Conservation (phyloP, 805 yeast genomes). For the Cyberlindnera japonica region DNA sequence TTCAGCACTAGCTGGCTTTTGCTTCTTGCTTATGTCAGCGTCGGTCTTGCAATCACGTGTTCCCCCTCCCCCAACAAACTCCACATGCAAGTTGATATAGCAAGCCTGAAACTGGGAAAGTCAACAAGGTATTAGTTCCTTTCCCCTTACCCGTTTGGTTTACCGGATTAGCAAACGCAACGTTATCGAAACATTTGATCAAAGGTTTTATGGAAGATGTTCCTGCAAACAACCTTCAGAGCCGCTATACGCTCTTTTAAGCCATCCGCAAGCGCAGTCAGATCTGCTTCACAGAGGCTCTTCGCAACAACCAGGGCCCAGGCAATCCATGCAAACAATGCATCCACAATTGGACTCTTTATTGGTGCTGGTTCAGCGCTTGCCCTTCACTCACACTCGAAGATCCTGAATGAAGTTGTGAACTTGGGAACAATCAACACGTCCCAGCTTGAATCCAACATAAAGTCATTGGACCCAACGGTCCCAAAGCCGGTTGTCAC, state of each 20-base stretch:
- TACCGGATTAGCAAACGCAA: neutral
- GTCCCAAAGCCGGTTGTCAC: slow-evolving; percentile 7
- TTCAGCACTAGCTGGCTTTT: neutral
- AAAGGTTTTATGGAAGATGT: slow-evolving; percentile 18
- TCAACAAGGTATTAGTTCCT: neutral
- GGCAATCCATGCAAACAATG: neutral
- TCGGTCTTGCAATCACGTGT: neutral
- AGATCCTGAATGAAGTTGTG: slow-evolving; percentile 26
- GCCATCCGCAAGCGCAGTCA: slow-evolving; percentile 7
- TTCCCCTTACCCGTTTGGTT: neutral
- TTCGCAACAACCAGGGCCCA: slow-evolving; percentile 5
- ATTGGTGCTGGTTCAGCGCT: slow-evolving; percentile 26
- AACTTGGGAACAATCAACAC: slow-evolving; percentile 23
- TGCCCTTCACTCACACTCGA: slow-evolving; percentile 19
- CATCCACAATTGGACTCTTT: slow-evolving; percentile 20
- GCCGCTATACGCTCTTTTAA: slow-evolving; percentile 15
- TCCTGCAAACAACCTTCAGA: slow-evolving; percentile 16
- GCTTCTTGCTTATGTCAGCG: neutral
- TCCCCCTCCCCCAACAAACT: too few species aligned
- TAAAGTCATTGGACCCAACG: slow-evolving; percentile 14
- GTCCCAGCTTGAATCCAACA: slow-evolving; percentile 7
- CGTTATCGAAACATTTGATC: neutral
- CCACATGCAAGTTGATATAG: too few species aligned
- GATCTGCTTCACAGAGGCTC: slow-evolving; percentile 9
- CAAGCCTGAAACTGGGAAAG: slow-evolving; percentile 2